Evolutionary conservation across 371 early-diverging fungal species (phyloP).

Genomic region (Batkoa obscura): DNA sequence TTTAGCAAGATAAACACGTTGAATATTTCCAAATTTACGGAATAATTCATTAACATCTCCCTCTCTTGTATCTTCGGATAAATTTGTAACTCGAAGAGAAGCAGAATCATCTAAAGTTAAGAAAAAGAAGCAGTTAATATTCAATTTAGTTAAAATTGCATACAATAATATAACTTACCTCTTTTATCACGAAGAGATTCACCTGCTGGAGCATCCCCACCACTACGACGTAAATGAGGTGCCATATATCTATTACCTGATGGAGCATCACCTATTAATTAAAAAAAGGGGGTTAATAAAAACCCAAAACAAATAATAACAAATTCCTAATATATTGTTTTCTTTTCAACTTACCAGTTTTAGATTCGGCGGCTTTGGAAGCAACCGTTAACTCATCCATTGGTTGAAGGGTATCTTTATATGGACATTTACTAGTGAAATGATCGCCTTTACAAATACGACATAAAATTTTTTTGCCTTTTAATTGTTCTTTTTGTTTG

Average conservation of each 20-base stretch:
- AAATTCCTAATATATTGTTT: too few species aligned
- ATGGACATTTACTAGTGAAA: conserved; percentile 91
- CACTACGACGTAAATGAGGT: conserved; percentile 51
- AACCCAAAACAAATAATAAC: background rate
- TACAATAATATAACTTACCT: conserved; percentile 1
- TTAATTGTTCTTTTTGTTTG: conserved; percentile 14
- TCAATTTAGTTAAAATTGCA: background rate
- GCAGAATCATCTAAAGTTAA: conserved; percentile 40
- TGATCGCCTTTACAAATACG: conserved; percentile 93
- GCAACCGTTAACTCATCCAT: conserved; percentile 21
- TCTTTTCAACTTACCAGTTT: conserved; percentile 5
- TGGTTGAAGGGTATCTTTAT: conserved; percentile 80
- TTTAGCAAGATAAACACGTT: conserved; percentile 65
- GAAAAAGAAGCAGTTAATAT: background rate
- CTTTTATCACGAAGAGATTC: conserved; percentile 10
- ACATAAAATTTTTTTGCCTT: conserved; percentile 76
- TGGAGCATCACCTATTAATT: conserved; percentile 7
- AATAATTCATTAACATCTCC: conserved; percentile 76
- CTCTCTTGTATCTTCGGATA: conserved; percentile 84
- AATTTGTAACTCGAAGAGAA: conserved; percentile 85
- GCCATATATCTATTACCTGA: conserved; percentile 57
- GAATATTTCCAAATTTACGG: conserved; percentile 58
- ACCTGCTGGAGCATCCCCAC: conserved; percentile 17
- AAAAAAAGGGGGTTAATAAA: conserved; percentile 10
- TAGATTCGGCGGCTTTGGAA: conserved; percentile 10